These are phyloP conservation scores for Mytilinidion resinicola DNA, from an alignment of 495 filamentous ascomycete genomes.

Conservation along the genomic window DNA sequence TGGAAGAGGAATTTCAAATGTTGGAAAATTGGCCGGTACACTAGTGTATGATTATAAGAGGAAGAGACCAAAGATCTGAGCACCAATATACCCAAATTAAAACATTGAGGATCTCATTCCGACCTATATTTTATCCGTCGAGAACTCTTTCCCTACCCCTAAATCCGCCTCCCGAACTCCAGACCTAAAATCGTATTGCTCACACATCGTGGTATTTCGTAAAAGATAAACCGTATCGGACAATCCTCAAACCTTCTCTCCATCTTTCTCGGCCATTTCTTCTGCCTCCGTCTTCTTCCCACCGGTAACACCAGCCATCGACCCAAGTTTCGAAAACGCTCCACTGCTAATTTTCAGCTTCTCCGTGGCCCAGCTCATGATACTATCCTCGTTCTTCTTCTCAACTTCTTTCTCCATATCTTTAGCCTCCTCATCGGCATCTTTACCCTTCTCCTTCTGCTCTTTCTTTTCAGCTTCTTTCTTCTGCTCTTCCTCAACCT, in stretches of 20 bases:
- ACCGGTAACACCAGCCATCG: slow-evolving; percentile 1
- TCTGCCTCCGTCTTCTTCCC: slow-evolving; percentile 13
- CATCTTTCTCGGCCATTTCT: slow-evolving; percentile 20
- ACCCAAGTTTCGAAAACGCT: slow-evolving; percentile 4
- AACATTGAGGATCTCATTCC: too few relatives aligned
- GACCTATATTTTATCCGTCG: too few relatives aligned
- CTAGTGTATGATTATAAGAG: too few relatives aligned
- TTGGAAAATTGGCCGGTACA: too few relatives aligned
- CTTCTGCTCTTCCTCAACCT: slow-evolving; percentile 54
- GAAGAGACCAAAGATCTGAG: too few relatives aligned
- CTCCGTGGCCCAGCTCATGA: slow-evolving; percentile 27
- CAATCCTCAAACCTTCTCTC: neutral
- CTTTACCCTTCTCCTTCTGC: slow-evolving; percentile 38
- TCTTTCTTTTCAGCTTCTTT: slow-evolving; percentile 47
- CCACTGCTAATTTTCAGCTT: slow-evolving; percentile 19
- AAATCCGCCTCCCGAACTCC: too few relatives aligned
- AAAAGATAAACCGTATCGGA: too few relatives aligned
- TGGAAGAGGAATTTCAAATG: too few relatives aligned
- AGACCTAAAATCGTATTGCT: too few relatives aligned
- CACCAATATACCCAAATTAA: too few relatives aligned
- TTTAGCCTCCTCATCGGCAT: slow-evolving; percentile 34
- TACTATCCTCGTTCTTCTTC: slow-evolving; percentile 32
- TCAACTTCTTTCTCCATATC: slow-evolving; percentile 33
- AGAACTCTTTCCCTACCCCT: too few relatives aligned
- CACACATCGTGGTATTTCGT: too few relatives aligned